phyloP scores from a whole-genome alignment of 2,329 filamentous ascomycete genomes.

The Blastomyces percursus region DNA sequence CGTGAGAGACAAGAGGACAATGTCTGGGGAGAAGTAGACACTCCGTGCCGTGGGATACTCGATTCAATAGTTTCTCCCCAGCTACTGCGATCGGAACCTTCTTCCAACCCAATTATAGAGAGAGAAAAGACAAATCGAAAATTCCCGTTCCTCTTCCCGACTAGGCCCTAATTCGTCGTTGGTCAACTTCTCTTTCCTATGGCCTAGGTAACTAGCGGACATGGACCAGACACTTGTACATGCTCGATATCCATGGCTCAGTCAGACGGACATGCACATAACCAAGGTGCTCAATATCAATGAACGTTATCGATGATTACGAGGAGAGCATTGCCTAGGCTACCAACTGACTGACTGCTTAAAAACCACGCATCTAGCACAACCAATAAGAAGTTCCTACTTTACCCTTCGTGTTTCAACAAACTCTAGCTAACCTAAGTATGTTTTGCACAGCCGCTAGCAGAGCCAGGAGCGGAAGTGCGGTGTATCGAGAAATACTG shows the following conservation, averaged over 20 bases:
- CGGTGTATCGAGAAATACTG: not conserved
- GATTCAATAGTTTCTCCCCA: not conserved
- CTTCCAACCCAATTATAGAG: not conserved
- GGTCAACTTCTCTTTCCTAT: not conserved
- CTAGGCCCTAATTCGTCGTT: not conserved
- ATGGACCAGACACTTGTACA: not conserved
- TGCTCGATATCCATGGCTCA: not conserved
- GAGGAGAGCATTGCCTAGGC: not conserved
- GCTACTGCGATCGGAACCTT: not conserved
- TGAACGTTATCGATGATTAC: not conserved
- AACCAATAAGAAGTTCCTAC: not conserved
- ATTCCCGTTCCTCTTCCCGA: slow-evolving; percentile 5
- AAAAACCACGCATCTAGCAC: not conserved
- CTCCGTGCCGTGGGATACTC: not conserved
- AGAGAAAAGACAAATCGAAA: slow-evolving; percentile 6
- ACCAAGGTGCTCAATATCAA: not conserved
- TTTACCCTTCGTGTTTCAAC: too few relatives aligned
- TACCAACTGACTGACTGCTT: not conserved
- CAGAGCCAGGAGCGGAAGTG: not conserved
- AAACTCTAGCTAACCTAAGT: not conserved
- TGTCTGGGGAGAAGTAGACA: too few relatives aligned
- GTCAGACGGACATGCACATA: not conserved
- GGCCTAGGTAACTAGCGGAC: not conserved
- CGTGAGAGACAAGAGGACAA: not conserved
- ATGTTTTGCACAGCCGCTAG: not conserved